These are phyloP conservation scores for Poa annua DNA, from an alignment of 176 grass and related monocot genomes.

Conservation along the genomic window DNA sequence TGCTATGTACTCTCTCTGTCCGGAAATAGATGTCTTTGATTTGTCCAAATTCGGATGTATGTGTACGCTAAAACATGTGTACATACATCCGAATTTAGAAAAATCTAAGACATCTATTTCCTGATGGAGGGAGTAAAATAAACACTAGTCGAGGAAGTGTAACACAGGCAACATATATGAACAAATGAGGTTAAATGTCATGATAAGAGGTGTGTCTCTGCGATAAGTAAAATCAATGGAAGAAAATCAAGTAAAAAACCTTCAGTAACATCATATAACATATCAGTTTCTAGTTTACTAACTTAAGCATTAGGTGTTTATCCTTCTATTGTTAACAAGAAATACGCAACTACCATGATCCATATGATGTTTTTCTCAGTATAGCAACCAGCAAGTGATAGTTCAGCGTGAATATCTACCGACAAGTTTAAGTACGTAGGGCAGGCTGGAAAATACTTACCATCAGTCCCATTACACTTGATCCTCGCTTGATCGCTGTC, in stretches of 20 bases:
- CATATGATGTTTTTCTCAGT: constrained; percentile 2
- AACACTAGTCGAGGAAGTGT: neutral
- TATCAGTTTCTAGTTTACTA: constrained; percentile 16
- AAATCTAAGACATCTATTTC: too few species aligned
- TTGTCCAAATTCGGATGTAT: too few species aligned
- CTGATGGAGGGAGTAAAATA: neutral
- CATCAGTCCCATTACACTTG: constrained; percentile 22
- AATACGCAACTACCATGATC: constrained; percentile 22
- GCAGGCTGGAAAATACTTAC: constrained; percentile 1
- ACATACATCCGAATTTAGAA: too few species aligned
- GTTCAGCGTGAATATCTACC: neutral
- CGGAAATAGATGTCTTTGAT: too few species aligned
- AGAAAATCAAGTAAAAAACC: neutral
- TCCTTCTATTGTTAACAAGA: constrained; percentile 20
- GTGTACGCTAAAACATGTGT: too few species aligned
- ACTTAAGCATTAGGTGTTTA: neutral
- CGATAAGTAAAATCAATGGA: neutral
- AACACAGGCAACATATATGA: neutral
- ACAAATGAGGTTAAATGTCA: constrained; percentile 3
- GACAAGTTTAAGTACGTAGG: neutral
- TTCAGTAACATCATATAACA: constrained; percentile 1
- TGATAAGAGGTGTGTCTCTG: constrained; percentile 8
- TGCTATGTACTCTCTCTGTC: neutral
- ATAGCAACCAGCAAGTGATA: constrained; percentile 23
- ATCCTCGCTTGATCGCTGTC: neutral